Conservation (phyloP, 1,139 yeast genomes). For the Geotrichum klebahnii region DNA sequence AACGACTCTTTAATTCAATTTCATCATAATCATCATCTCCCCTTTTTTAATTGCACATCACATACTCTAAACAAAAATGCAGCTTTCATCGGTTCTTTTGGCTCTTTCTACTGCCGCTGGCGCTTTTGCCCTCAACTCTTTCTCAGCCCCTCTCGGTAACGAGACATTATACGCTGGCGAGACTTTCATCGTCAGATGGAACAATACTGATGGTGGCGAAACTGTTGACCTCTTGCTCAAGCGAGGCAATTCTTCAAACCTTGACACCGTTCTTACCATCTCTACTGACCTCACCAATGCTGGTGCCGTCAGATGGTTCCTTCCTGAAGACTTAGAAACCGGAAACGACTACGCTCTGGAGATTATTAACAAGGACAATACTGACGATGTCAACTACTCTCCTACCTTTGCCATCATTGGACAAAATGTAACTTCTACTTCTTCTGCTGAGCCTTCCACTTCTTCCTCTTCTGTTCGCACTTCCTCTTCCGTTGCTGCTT, state of each 20-base stretch:
- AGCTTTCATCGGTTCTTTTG: slow-evolving; percentile 24
- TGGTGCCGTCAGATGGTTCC: slow-evolving; percentile 41
- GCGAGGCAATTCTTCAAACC: slow-evolving; percentile 37
- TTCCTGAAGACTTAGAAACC: slow-evolving; percentile 34
- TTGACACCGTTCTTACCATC: slow-evolving; percentile 38
- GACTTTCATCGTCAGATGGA: slow-evolving; percentile 37
- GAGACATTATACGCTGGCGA: slow-evolving; percentile 37
- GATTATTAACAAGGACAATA: slow-evolving; percentile 34
- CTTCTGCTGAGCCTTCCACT: slow-evolving; percentile 24
- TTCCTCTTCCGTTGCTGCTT: slow-evolving; percentile 20
- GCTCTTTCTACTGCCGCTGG: slow-evolving; percentile 25
- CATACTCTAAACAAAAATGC: slow-evolving; percentile 7
- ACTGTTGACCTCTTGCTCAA: slow-evolving; percentile 35
- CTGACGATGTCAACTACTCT: slow-evolving; percentile 38
- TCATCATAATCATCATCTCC: background rate
- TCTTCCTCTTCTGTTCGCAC: no score
- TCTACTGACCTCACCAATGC: slow-evolving; percentile 36
- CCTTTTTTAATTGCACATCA: background rate
- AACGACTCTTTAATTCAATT: no score
- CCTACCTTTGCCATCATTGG: slow-evolving; percentile 35
- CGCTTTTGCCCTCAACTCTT: slow-evolving; percentile 29
- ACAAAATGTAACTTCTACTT: slow-evolving; percentile 21
- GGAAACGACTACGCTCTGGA: slow-evolving; percentile 39
- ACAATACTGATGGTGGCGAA: slow-evolving; percentile 36
- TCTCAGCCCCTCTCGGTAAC: slow-evolving; percentile 35